Percentiles rank a stretch among this genome's conserved stretches.
Evolutionary conservation across 495 filamentous ascomycete species (phyloP).

Genomic region (Aspergillus nidulans): DNA sequence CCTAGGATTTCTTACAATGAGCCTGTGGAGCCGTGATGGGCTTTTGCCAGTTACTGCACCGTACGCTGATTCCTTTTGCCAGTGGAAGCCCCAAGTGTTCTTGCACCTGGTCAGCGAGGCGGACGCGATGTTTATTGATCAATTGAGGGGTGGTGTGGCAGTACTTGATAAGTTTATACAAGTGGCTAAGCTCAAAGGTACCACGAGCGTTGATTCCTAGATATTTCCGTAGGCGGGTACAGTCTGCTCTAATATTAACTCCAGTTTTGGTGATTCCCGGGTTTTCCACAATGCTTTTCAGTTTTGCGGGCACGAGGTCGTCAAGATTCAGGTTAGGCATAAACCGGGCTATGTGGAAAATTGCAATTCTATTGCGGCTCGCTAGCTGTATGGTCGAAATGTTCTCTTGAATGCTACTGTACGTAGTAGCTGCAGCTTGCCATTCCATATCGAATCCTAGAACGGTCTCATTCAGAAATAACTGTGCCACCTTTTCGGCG

Average conservation of each 20-base stretch:
- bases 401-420: conserved; percentile 53
- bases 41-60: conserved; percentile 67
- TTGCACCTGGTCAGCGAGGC: conserved; percentile 62
- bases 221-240: conserved; percentile 61
- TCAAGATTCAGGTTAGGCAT: conserved; percentile 35
- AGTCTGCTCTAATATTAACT: conserved; percentile 70
- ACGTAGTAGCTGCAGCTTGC: conserved; percentile 46
- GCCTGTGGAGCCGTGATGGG: conserved; percentile 60
- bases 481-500: conserved; percentile 60
- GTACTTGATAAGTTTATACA: conserved; percentile 70
- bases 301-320: conserved; percentile 62
- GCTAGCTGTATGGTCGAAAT: conserved; percentile 79
- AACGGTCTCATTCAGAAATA: conserved; percentile 65
- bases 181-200: conserved; percentile 73
- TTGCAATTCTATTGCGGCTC: conserved; percentile 67
- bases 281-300: conserved; percentile 68
- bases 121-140: conserved; percentile 63
- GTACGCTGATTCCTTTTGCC: conserved; percentile 63
- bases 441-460: conserved; percentile 89
- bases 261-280: conserved; percentile 69
- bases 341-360: conserved; percentile 74
- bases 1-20: conserved; percentile 51
- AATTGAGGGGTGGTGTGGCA: conserved; percentile 43
- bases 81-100: conserved; percentile 72
- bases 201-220: conserved; percentile 59